These are phyloP conservation scores for Paraphysoderma sedebokerense DNA, from an alignment of 371 early-diverging fungal genomes.

Conservation along the genomic window DNA sequence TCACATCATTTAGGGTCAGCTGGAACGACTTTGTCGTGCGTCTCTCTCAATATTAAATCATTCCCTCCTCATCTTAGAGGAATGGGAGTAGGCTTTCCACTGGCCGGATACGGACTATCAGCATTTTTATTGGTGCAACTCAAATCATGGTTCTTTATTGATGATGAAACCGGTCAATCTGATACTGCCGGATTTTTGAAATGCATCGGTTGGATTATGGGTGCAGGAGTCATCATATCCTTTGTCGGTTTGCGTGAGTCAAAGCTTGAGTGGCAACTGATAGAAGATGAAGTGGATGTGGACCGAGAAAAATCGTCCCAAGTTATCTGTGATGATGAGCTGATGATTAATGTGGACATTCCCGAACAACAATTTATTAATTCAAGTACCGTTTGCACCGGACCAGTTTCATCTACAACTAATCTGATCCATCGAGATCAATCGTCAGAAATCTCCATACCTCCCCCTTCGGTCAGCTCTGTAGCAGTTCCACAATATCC, in stretches of 20 bases:
- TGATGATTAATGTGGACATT: too few relatives aligned
- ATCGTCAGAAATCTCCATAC: too few relatives aligned
- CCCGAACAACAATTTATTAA: too few relatives aligned
- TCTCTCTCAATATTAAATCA: background rate
- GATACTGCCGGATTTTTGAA: background rate
- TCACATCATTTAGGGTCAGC: too few relatives aligned
- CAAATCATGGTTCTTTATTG: background rate
- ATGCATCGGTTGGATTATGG: background rate
- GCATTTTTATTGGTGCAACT: background rate
- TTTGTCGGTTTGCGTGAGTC: background rate
- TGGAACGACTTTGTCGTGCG: background rate
- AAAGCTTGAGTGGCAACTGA: background rate
- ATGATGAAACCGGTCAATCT: too few relatives aligned
- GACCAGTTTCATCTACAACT: too few relatives aligned
- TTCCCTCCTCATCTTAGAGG: background rate
- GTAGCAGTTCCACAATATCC: background rate
- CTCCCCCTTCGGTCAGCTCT: background rate
- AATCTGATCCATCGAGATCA: too few relatives aligned
- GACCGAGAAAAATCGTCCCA: background rate
- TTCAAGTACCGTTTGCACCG: too few relatives aligned
- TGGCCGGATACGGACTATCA: background rate
- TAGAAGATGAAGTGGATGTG: background rate
- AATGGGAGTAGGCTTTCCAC: background rate
- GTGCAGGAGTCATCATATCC: background rate
- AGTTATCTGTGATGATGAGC: too few relatives aligned